Base-by-base conservation (phyloP, 2,329 filamentous ascomycete genomes). In the Xylariaceae sp. region DNA sequence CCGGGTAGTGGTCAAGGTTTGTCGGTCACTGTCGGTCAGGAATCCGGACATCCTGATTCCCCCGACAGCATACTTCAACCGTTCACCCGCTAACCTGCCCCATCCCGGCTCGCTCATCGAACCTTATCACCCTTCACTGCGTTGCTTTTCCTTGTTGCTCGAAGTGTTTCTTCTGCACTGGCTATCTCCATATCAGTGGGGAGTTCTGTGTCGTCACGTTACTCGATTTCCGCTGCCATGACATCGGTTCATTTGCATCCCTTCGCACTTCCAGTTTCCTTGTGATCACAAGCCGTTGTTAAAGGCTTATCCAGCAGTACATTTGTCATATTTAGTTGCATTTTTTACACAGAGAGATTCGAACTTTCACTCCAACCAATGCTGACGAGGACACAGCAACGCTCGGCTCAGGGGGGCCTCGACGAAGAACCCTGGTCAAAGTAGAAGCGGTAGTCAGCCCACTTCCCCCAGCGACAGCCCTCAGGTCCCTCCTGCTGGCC, bases 321-420 rank as follows among this genome's bases (percentile, higher is more conserved):
- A 30, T 30, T 30, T 30, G 23, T 30, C 23, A 30, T 30, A 4
- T 5, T 30, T 1, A 30, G 5, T 30, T 4, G 23, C 23, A 30
- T 1, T 30, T 30, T 30, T 30, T 4, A 30, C 5, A 5, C 23
- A 30, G 3, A 30, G 42, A 45, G 13, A 45, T 45, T 45, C 5
- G n/a, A 4, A 3, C 10, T n/a, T 17, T 17, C n/a, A 45, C 45
- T 10, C 23, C 55, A 57, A 57, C 39, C 23, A 62, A 68, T 68
- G 67, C 74, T 74, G 62, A 67, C 59, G 54, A 55, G 61, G 56
- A 51, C 23, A 62, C 65, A 84, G 81, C 68, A 83, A 82, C 75
- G 82, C 81, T 70, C 80, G 82, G 63, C 82, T 85, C 69, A 80
- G 82, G 73, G 81, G 82, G 71, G 77, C 77, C 68, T 78, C 80